These are phyloP conservation scores for Aspergillus panamensis DNA, from an alignment of 495 filamentous ascomycete genomes.

Conservation along the genomic window DNA sequence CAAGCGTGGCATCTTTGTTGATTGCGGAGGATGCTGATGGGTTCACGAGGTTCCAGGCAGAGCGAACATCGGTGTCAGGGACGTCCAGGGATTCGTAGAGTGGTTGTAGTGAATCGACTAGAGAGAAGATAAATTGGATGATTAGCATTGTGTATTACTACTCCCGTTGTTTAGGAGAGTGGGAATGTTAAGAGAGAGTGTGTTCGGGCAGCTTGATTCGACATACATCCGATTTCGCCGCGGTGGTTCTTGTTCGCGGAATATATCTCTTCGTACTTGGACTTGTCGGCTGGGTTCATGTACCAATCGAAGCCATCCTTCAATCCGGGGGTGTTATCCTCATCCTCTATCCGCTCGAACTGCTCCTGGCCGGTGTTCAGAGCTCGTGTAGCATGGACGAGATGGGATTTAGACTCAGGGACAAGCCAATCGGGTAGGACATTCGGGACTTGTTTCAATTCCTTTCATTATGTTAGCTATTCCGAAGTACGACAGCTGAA, in stretches of 20 bases:
- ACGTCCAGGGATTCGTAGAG: slow-evolving; percentile 91
- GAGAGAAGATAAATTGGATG: slow-evolving; percentile 1
- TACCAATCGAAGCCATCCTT: slow-evolving; percentile 99
- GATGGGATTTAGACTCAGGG: slow-evolving; percentile 92
- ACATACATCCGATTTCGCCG: slow-evolving; percentile 77
- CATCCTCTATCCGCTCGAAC: slow-evolving; percentile 74
- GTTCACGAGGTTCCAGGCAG: slow-evolving; percentile 96
- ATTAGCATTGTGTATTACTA: neutral
- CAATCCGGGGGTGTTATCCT: slow-evolving; percentile 75
- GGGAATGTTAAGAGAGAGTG: neutral
- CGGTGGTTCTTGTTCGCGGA: slow-evolving; percentile 79
- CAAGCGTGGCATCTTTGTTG: slow-evolving; percentile 89
- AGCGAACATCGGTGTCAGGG: slow-evolving; percentile 89
- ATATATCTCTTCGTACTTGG: slow-evolving; percentile 96
- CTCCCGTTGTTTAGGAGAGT: too few species aligned
- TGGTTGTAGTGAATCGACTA: slow-evolving; percentile 74
- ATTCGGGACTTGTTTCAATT: slow-evolving; percentile 79
- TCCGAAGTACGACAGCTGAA: slow-evolving; percentile 1
- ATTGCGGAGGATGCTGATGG: slow-evolving; percentile 73
- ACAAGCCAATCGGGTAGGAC: slow-evolving; percentile 92
- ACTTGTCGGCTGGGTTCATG: slow-evolving; percentile 85
- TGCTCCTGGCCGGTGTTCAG: slow-evolving; percentile 68
- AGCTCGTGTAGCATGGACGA: slow-evolving; percentile 85
- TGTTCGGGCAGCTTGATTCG: neutral
- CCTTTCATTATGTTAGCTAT: slow-evolving; percentile 47